These are phyloP conservation scores for Suhomyces anneliseae DNA, from an alignment of 1,139 yeast genomes.

Conservation along the genomic window DNA sequence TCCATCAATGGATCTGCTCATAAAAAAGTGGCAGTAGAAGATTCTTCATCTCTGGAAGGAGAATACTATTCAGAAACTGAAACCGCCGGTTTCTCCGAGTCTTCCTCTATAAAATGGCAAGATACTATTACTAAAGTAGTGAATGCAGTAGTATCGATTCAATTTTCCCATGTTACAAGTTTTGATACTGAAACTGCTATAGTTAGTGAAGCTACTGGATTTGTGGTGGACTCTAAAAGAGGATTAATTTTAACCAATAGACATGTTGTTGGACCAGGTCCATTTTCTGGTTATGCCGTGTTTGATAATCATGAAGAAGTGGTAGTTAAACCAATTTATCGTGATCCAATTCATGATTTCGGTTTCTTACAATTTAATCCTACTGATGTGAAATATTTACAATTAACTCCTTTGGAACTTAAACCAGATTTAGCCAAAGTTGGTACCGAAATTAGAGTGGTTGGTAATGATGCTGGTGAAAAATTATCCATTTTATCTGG, in stretches of 20 bases:
- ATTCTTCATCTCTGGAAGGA: conserved; percentile 5
- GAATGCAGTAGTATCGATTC: conserved; percentile 83
- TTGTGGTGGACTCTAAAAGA: conserved; percentile 79
- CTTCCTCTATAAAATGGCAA: conserved; percentile 55
- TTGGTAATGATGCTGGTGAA: conserved; percentile 97
- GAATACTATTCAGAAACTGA: conserved; percentile 5
- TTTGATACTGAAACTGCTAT: conserved; percentile 84
- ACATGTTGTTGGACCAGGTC: conserved; percentile 95
- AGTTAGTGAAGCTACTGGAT: conserved; percentile 91
- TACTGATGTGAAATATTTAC: conserved; percentile 66
- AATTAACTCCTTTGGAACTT: conserved; percentile 62
- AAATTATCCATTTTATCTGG: conserved; percentile 87
- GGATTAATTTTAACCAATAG: conserved; percentile 90
- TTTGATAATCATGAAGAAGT: conserved; percentile 96
- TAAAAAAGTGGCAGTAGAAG: conserved; percentile 5
- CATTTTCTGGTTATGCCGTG: conserved; percentile 86
- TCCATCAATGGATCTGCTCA: conserved; percentile 7
- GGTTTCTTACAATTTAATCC: conserved; percentile 82
- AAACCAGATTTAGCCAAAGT: conserved; percentile 83
- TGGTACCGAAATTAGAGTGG: conserved; percentile 90
- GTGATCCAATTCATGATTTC: conserved; percentile 87
- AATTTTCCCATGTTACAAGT: conserved; percentile 80
- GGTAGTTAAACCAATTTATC: conserved; percentile 76
- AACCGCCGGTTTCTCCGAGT: conserved; percentile 3
- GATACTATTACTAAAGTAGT: conserved; percentile 80